A percentile compares a stretch with the other conserved stretches of the same genome.
These are phyloP conservation scores for Gossypium stocksii DNA, from an alignment of 345 rosid species.

Conservation along the genomic window DNA sequence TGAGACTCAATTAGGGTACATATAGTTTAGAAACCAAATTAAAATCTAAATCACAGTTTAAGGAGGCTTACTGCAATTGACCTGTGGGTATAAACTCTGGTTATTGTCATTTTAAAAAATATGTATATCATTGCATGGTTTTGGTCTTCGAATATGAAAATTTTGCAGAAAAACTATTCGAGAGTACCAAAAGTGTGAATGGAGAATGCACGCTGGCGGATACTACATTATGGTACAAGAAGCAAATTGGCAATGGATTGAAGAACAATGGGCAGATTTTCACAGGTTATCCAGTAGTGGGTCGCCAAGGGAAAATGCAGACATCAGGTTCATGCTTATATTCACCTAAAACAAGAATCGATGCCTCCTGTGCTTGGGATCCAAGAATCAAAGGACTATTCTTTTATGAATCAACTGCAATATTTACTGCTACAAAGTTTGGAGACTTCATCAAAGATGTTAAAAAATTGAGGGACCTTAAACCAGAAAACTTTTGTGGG, in stretches of 20 bases:
- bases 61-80: no score
- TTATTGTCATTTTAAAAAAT: not conserved
- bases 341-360: constrained; percentile 39
- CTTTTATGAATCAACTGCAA: constrained; percentile 75
- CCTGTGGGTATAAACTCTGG: not conserved
- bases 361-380: constrained; percentile 67
- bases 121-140: not conserved
- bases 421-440: constrained; percentile 46
- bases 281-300: constrained; percentile 78
- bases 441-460: constrained; percentile 53
- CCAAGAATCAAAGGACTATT: constrained; percentile 67
- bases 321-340: constrained; percentile 81
- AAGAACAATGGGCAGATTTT: constrained; percentile 59
- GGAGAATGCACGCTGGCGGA: constrained; percentile 59
- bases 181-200: constrained; percentile 35
- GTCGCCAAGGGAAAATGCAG: constrained; percentile 75
- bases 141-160: not conserved
- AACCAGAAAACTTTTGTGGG: constrained; percentile 59
- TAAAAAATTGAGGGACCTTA: constrained; percentile 56
- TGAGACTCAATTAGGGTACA: no score
- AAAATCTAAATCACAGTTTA: no score
- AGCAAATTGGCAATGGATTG: constrained; percentile 60
- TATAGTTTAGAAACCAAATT: no score
- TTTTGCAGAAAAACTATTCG: constrained; percentile 59
- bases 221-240: constrained; percentile 51